phyloP scores from a whole-genome alignment of 495 filamentous ascomycete species.

The Thozetella sp. region DNA sequence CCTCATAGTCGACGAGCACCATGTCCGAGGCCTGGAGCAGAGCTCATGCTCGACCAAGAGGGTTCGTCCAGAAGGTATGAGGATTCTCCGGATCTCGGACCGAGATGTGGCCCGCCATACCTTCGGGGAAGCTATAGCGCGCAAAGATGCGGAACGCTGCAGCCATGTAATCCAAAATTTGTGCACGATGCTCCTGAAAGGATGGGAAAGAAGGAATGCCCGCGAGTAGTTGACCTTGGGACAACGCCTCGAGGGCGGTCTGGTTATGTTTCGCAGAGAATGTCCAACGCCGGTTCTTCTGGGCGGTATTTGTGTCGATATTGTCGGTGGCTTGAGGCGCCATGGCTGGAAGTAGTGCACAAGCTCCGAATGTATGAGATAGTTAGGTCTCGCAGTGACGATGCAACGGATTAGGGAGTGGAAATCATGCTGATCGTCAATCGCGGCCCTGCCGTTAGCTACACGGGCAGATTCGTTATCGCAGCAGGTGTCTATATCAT shows the following conservation, averaged over 20 bases:
- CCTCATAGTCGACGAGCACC: background rate
- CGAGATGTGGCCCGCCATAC: slow-evolving; percentile 59
- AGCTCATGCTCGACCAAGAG: slow-evolving; percentile 8
- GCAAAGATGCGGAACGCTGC: slow-evolving; percentile 56
- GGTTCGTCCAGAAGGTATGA: slow-evolving; percentile 64
- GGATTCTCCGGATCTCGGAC: slow-evolving; percentile 56
- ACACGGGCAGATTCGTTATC: background rate
- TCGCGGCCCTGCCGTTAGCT: background rate
- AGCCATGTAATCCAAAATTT: slow-evolving; percentile 51
- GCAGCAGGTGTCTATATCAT: background rate
- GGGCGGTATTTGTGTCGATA: background rate
- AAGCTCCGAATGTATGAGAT: background rate
- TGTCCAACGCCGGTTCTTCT: background rate
- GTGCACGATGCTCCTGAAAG: slow-evolving; percentile 28
- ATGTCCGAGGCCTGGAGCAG: background rate
- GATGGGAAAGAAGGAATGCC: slow-evolving; percentile 27
- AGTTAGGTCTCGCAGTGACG: too few species aligned
- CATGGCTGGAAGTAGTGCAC: background rate
- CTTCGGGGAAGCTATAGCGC: slow-evolving; percentile 55
- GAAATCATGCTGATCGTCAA: background rate
- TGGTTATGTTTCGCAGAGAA: background rate
- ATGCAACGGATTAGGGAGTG: too few species aligned
- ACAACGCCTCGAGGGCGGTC: slow-evolving; percentile 11
- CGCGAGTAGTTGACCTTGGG: slow-evolving; percentile 8
- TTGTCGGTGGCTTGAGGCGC: background rate